Evolutionary conservation across 352 stramenopile genomes (phyloP).

Genomic region (Globisporangium acanthophoron): DNA sequence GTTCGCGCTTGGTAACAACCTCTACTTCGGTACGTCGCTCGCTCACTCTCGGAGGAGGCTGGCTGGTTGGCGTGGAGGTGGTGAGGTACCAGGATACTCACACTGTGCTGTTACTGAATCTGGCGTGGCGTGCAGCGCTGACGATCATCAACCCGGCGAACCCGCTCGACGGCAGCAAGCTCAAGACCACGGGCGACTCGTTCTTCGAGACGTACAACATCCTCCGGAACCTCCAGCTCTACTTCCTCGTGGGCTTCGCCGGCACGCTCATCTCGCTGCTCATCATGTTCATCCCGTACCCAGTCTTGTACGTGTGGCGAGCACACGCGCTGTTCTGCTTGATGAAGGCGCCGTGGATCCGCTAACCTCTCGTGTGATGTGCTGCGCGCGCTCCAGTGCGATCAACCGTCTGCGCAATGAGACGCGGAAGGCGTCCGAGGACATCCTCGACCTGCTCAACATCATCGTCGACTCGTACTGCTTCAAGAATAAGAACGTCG

Average conservation of each 20-base stretch:
- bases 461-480: constrained; percentile 83
- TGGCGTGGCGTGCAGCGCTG: constrained; percentile 26
- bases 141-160: constrained; percentile 71
- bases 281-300: constrained; percentile 74
- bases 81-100: too few species aligned
- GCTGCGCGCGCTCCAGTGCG: constrained; percentile 26
- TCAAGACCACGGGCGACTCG: constrained; percentile 41
- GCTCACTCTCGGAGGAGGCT: neutral
- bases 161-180: constrained; percentile 32
- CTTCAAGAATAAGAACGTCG: constrained; percentile 85
- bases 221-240: constrained; percentile 66
- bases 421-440: constrained; percentile 35
- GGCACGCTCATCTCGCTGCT: constrained; percentile 63
- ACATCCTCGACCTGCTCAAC: constrained; percentile 71
- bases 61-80: neutral
- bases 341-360: neutral
- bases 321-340: neutral
- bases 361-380: neutral
- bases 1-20: constrained; percentile 76
- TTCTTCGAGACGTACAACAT: constrained; percentile 61
- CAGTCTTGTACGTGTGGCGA: constrained; percentile 54
- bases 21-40: constrained; percentile 63
- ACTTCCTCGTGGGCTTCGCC: constrained; percentile 71
- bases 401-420: constrained; percentile 50
- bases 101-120: neutral